Percentiles rank a stretch among this genome's conserved stretches.
These are phyloP conservation scores for Calendula officinalis DNA, from an alignment of 129 eudicot species.

Conservation along the genomic window DNA sequence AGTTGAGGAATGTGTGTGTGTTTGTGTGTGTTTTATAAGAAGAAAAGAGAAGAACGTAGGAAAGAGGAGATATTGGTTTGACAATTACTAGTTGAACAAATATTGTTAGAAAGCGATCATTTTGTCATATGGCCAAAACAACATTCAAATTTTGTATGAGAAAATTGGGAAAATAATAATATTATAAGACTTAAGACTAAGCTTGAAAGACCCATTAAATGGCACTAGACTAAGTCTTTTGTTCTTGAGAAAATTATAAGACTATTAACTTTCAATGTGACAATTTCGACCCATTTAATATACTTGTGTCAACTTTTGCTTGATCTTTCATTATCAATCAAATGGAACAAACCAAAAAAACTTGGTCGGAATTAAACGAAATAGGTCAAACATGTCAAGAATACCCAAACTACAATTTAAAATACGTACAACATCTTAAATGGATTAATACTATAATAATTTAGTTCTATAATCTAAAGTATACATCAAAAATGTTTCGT, in stretches of 20 bases:
- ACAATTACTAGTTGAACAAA: not conserved
- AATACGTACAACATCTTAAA: no score
- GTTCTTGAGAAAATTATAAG: not conserved
- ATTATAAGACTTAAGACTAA: not conserved
- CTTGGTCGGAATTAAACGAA: no score
- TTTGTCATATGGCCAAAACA: slow-evolving; percentile 10
- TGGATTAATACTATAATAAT: not conserved
- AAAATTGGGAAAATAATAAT: not conserved
- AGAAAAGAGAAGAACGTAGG: not conserved
- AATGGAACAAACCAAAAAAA: no score
- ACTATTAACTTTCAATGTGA: not conserved
- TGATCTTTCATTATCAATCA: not conserved
- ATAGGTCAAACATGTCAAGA: no score
- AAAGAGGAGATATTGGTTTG: slow-evolving; percentile 5
- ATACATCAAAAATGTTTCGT: not conserved
- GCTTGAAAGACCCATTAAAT: not conserved
- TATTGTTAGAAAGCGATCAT: not conserved
- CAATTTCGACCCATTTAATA: not conserved
- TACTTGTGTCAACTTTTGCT: not conserved
- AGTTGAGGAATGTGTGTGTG: not conserved
- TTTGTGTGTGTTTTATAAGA: slow-evolving; percentile 4
- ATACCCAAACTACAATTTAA: no score
- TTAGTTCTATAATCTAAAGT: not conserved
- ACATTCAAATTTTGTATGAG: slow-evolving; percentile 2
- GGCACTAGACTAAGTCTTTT: slow-evolving; percentile 1